Evolutionary conservation across 345 rosid genomes (phyloP), one percentile per base, ranked within the genome.

Genomic region (Zanthoxylum bungeanum): DNA sequence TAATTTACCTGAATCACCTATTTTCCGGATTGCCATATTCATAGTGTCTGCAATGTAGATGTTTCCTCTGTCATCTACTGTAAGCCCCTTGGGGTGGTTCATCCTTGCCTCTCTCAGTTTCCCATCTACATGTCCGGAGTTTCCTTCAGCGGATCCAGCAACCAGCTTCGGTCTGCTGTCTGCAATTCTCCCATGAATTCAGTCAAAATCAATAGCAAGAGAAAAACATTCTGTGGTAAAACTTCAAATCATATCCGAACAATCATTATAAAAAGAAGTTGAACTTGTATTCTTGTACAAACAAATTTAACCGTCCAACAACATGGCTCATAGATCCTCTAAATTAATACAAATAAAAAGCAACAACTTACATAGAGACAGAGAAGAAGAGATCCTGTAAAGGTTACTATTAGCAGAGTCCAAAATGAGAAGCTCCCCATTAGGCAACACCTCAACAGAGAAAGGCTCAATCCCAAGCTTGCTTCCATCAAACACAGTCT

Each of bases 401-500:
- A 96, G 75, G 82, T 94, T 94, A 81, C 93, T 94, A 42, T 92
- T 94, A 70, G 87, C 86, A 75, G 97, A 88, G 78, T 96, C 99
- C 75, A 96, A 82, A 78, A 96, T 83, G 39, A 96, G 88, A 44
- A 96, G 79, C 81, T 96, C 99, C 17, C 97, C 99, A 52, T 79
- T 81, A 0, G 98, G 92, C 78, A 91, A 74, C 61, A 93, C 87
- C 73, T 96, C 96, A 22, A 96, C 86, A 0, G 94, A 77, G 75
- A 86, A 81, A 31, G 99, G 99, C 78, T 93, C 99, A 44, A 93
- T 82, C 42, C 98, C 98, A 30, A 93, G 96, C 73, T 93, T 96
- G 76, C 99, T 96, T 71, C 99, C 99, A 66, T 96, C 99, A 76
- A 96, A 93, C 71, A 96, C 97, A 0, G 99, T 96, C 80, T 96